Evolutionary conservation across 2,329 filamentous ascomycete genomes (phyloP).

Genomic region (Colletotrichum sp.): DNA sequence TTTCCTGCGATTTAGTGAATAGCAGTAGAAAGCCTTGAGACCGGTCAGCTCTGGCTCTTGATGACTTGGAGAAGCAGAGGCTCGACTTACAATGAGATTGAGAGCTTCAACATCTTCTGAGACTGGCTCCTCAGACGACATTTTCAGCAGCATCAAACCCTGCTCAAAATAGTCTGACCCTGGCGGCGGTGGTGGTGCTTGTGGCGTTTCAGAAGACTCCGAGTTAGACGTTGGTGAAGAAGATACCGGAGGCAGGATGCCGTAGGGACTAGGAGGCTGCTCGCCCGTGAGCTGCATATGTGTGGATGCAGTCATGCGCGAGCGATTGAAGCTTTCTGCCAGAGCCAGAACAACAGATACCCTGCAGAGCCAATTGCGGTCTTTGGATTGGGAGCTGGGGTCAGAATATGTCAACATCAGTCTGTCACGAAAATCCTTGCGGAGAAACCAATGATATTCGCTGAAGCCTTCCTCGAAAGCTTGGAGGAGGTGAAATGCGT

Average conservation of each 20-base stretch:
- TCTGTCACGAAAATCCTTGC: conserved; percentile 16
- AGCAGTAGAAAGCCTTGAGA: conserved; percentile 19
- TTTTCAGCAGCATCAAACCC: conserved; percentile 14
- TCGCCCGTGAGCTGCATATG: background rate
- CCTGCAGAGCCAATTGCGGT: conserved; percentile 24
- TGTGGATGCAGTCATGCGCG: background rate
- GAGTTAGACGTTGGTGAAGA: background rate
- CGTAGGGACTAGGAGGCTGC: background rate
- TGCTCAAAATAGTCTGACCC: conserved; percentile 22
- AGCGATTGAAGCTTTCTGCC: conserved; percentile 20
- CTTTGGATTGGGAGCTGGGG: conserved; percentile 18
- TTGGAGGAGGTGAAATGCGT: conserved; percentile 19
- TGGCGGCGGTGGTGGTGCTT: background rate
- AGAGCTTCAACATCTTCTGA: conserved; percentile 14
- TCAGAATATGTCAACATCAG: conserved; percentile 20
- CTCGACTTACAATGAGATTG: background rate
- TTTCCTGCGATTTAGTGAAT: conserved; percentile 20
- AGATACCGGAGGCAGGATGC: background rate
- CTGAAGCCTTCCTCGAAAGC: conserved; percentile 24
- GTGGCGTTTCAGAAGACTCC: background rate
- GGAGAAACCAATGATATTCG: conserved; percentile 25
- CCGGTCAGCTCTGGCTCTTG: rapidly evolving
- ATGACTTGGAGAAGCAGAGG: background rate
- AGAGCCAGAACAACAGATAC: conserved; percentile 23
- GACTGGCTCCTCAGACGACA: conserved; percentile 11